Evolutionary conservation across 2,329 filamentous ascomycete species (phyloP).

Genomic region (Gaeumannomyces sp.): DNA sequence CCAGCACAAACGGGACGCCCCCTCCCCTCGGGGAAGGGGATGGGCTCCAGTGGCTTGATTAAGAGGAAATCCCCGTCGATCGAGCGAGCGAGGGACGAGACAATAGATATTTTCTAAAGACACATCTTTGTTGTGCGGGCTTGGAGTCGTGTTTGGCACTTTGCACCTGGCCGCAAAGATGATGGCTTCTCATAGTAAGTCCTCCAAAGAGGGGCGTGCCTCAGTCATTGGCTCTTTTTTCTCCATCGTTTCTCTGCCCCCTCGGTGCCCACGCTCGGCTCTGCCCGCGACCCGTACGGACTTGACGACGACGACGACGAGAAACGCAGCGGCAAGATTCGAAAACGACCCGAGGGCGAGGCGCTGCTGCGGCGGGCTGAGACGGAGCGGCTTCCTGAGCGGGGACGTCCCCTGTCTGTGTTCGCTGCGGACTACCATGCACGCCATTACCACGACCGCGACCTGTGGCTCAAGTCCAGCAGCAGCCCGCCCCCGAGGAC

Average conservation of each 20-base stretch:
- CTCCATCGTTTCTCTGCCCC: conserved; percentile 7
- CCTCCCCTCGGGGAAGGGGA: background rate
- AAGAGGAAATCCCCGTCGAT: background rate
- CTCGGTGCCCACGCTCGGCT: conserved; percentile 4
- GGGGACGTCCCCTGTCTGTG: background rate
- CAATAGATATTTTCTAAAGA: background rate
- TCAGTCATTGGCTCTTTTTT: conserved; percentile 6
- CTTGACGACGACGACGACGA: background rate
- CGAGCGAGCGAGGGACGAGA: background rate
- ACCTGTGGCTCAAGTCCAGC: background rate
- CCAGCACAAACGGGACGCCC: background rate
- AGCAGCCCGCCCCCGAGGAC: background rate
- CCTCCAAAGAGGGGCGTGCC: conserved; percentile 8
- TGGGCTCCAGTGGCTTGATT: background rate
- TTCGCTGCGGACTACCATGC: background rate
- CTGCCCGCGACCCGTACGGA: background rate
- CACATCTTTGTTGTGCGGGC: no score
- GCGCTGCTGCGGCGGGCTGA: background rate
- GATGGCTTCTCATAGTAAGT: conserved; percentile 9
- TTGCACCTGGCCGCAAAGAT: background rate
- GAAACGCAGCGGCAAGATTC: background rate
- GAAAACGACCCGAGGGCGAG: background rate
- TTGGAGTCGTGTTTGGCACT: background rate
- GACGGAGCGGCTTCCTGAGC: background rate
- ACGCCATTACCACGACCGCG: background rate